These are phyloP conservation scores for Mediolabrus comicus DNA, from an alignment of 108 stramenopile genomes.

Conservation along the genomic window DNA sequence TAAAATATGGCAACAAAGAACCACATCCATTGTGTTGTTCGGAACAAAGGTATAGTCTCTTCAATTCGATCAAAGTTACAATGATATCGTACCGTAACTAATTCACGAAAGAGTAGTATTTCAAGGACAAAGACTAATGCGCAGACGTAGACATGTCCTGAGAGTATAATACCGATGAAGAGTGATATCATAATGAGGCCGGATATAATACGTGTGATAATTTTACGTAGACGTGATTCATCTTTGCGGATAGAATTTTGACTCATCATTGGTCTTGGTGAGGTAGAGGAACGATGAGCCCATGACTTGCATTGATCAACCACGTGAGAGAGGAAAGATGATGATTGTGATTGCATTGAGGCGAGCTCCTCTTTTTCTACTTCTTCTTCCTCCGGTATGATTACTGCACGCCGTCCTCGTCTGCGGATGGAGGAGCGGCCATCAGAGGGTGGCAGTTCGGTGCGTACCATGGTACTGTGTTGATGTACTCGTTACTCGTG, in stretches of 20 bases:
- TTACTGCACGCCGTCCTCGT: too few species aligned
- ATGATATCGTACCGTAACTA: conserved; percentile 93
- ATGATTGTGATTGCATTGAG: too few species aligned
- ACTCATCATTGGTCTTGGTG: neutral
- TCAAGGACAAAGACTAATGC: conserved; percentile 71
- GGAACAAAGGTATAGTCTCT: conserved; percentile 93
- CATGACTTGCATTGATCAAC: too few species aligned
- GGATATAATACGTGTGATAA: conserved; percentile 50
- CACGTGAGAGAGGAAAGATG: too few species aligned
- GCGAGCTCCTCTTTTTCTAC: too few species aligned
- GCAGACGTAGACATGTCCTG: conserved; percentile 86
- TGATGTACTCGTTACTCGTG: too few species aligned
- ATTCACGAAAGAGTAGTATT: conserved; percentile 89
- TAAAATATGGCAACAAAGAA: conserved; percentile 91
- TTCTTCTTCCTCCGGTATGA: too few species aligned
- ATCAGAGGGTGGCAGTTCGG: too few species aligned
- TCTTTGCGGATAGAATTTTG: conserved; percentile 17
- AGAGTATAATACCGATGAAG: conserved; percentile 57
- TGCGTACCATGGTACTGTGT: too few species aligned
- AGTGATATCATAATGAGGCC: conserved; percentile 58
- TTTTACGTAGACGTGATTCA: conserved; percentile 53
- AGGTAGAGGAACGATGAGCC: too few species aligned
- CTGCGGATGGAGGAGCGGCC: too few species aligned
- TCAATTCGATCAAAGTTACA: conserved; percentile 75
- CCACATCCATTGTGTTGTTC: conserved; percentile 98